These are phyloP conservation scores for Colletotrichum sp. DNA, from an alignment of 2,329 filamentous ascomycete species.

Conservation along the genomic window DNA sequence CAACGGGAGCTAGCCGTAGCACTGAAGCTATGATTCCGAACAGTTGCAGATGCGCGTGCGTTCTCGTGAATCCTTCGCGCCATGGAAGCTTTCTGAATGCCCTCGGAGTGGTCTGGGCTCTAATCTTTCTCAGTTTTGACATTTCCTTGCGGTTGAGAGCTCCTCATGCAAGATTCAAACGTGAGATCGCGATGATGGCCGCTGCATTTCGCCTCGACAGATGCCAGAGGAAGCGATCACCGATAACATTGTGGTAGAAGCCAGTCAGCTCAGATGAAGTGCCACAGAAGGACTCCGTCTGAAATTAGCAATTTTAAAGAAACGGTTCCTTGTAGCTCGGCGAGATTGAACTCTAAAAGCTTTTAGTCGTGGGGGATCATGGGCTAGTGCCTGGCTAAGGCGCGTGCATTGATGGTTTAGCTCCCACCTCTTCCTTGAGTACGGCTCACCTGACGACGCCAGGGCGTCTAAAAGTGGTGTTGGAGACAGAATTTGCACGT, in stretches of 20 bases:
- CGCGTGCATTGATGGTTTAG: not conserved
- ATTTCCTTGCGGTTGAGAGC: not conserved
- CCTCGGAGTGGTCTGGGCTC: not conserved
- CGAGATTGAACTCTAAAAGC: not conserved
- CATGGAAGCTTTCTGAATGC: not conserved
- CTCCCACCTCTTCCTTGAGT: not conserved
- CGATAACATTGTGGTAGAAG: not conserved
- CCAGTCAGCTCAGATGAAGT: not conserved
- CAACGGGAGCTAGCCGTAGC: constrained; percentile 3
- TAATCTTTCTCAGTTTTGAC: not conserved
- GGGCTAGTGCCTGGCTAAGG: not conserved
- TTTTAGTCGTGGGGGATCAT: not conserved
- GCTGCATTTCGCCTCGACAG: not conserved
- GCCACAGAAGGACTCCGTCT: not conserved
- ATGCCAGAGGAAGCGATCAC: not conserved
- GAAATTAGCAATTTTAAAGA: not conserved
- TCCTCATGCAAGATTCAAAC: not conserved
- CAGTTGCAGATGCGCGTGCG: not conserved
- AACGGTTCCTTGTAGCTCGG: not conserved
- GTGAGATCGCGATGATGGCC: not conserved
- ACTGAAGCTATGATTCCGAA: not conserved
- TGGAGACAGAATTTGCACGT: not conserved
- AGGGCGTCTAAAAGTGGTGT: not conserved
- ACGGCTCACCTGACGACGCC: not conserved
- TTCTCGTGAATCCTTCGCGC: not conserved